Evolutionary conservation across 192 early-diverging fungal species (phyloP), one percentile per base, ranked within the genome.

Genomic region (Dispira simplex): DNA sequence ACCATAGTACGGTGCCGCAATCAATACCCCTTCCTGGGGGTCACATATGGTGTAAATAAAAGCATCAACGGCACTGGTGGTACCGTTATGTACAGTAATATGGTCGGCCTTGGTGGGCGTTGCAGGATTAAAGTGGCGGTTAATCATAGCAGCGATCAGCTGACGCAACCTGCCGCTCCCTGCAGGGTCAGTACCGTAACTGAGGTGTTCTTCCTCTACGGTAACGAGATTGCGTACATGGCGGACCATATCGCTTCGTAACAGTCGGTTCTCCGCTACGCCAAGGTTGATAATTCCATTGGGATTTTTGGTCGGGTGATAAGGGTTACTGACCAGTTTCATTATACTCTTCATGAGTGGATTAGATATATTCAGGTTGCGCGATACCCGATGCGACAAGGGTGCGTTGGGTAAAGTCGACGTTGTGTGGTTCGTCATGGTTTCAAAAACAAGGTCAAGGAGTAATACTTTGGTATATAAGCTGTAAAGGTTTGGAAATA

Each of bases 241-340:
- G 28, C 32, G 55, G 1, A 20, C 3, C 14, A 14, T 57, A 23
- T 57, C 27, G 4, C n/a, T 26, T 26, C 39, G 25, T 8, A 60
- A 6, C 32, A 60, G 58, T 1, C 32, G 14, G 69, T 92, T 94
- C 59, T 88, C 84, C 23, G 91, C 91, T 1, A 87, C 74, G 44
- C 90, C 90, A 0, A 90, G 73, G 59, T 91, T 91, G 63, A 94
- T 75, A 63, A 91, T 82, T 20, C 90, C 92, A 12, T 55, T 44
- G 4, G 81, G 80, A 62, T 90, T 91, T 39, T 54, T 52, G 11
- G 64, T 57, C 27, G 64, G 51, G 64, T 65, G 46, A 58, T 79
- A 85, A 0, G 74, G 62, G 68, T 77, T 70, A 10, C 67, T 45
- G 3, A 20, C 18, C 10, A 74, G 58, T 70, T 44, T 13, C 13